These are phyloP conservation scores for Wickerhamomyces alni DNA, from an alignment of 805 yeast species.

Conservation along the genomic window DNA sequence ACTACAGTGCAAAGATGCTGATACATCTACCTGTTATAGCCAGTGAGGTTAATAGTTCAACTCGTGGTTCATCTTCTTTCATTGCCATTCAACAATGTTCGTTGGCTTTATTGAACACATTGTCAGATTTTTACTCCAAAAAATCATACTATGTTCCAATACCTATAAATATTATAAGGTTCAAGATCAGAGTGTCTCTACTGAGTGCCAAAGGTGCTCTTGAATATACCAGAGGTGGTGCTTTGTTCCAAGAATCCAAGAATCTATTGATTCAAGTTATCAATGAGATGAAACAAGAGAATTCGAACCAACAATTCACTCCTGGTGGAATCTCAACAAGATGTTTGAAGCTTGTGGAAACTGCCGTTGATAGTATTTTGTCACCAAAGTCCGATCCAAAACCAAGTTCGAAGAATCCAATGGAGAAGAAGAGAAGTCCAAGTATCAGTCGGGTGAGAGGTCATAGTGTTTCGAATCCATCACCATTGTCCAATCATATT, in stretches of 20 bases:
- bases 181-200: slow-evolving; percentile 56
- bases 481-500: slow-evolving; percentile 8
- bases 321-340: slow-evolving; percentile 59
- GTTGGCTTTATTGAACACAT: slow-evolving; percentile 49
- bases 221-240: slow-evolving; percentile 81
- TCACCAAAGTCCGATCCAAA: slow-evolving; percentile 33
- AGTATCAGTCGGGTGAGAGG: background rate
- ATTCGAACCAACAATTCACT: slow-evolving; percentile 35
- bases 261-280: slow-evolving; percentile 46
- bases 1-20: slow-evolving; percentile 56
- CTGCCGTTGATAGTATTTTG: slow-evolving; percentile 54
- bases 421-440: slow-evolving; percentile 11
- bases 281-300: slow-evolving; percentile 44
- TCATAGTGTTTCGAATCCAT: slow-evolving; percentile 3
- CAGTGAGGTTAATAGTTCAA: slow-evolving; percentile 14
- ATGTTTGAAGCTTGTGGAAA: slow-evolving; percentile 50
- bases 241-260: slow-evolving; percentile 66
- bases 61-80: slow-evolving; percentile 47
- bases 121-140: slow-evolving; percentile 35
- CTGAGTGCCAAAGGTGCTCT: slow-evolving; percentile 70
- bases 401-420: slow-evolving; percentile 3
- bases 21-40: slow-evolving; percentile 62
- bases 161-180: slow-evolving; percentile 58
- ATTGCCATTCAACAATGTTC: slow-evolving; percentile 66
- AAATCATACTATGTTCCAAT: slow-evolving; percentile 47